Evolutionary conservation across 1,139 yeast species (phyloP).

Genomic region (Yamadazyma membranifaciens): DNA sequence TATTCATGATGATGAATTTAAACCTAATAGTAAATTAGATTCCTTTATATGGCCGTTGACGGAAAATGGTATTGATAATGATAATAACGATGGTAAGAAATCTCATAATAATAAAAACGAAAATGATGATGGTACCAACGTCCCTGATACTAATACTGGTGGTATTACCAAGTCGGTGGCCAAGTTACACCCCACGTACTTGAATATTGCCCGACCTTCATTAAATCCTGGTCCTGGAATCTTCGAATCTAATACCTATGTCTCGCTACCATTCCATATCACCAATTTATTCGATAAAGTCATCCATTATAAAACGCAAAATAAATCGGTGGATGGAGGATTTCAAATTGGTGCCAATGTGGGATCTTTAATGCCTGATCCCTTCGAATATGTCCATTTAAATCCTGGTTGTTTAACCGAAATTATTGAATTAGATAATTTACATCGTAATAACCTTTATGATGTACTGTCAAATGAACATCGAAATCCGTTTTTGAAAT

Average conservation of each 20-base stretch:
- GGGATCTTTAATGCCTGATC: conserved; percentile 53
- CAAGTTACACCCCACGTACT: conserved; percentile 22
- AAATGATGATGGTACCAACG: conserved; percentile 1
- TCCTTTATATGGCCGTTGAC: conserved; percentile 35
- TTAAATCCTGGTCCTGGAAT: conserved; percentile 21
- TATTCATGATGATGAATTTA: conserved; percentile 16
- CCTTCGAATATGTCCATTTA: conserved; percentile 49
- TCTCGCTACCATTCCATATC: conserved; percentile 43
- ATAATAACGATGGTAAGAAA: conserved; percentile 13
- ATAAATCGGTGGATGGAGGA: conserved; percentile 43
- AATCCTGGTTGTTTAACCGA: conserved; percentile 54
- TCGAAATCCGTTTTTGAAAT: conserved; percentile 33
- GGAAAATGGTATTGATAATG: conserved; percentile 14
- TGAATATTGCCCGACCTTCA: conserved; percentile 42
- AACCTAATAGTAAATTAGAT: not conserved
- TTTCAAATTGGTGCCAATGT: conserved; percentile 56
- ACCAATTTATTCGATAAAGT: conserved; percentile 29
- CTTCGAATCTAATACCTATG: conserved; percentile 42
- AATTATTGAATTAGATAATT: conserved; percentile 19
- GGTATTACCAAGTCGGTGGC: conserved; percentile 7
- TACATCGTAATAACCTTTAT: conserved; percentile 6
- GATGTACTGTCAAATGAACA: conserved; percentile 8
- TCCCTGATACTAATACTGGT: not conserved
- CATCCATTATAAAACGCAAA: conserved; percentile 19
- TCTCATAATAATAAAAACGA: conserved; percentile 4